phyloP scores from a whole-genome alignment of 495 filamentous ascomycete genomes.

The Penicillium soppii region DNA sequence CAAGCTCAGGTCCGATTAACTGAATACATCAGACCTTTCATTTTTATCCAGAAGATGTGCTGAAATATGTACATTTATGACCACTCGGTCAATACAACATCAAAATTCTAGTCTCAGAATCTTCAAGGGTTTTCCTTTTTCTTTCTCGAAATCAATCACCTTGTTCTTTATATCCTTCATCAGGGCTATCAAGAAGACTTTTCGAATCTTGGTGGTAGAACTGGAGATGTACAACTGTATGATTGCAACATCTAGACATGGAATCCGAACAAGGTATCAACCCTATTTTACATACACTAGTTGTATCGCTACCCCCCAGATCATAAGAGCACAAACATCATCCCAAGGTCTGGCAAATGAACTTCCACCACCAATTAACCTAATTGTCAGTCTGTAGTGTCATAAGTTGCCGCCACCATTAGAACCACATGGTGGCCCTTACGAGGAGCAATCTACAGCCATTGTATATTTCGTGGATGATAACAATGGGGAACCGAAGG shows the following conservation, averaged over 20 bases:
- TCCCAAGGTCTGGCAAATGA: too few relatives aligned
- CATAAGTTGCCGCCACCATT: not conserved
- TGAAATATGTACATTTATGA: not conserved
- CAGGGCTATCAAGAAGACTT: too few relatives aligned
- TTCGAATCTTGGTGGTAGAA: too few relatives aligned
- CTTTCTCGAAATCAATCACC: not conserved
- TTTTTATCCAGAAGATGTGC: not conserved
- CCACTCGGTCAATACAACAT: not conserved
- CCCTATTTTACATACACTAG: too few relatives aligned
- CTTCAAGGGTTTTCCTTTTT: not conserved
- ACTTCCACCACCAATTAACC: not conserved
- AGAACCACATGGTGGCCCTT: not conserved
- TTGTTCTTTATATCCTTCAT: too few relatives aligned
- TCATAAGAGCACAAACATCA: too few relatives aligned
- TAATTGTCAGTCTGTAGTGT: not conserved
- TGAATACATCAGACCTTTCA: not conserved
- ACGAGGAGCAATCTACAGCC: not conserved
- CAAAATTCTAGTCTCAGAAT: too few relatives aligned
- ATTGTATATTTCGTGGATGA: conserved; percentile 1
- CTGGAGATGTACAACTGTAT: too few relatives aligned
- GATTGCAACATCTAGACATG: too few relatives aligned
- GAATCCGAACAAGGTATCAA: too few relatives aligned
- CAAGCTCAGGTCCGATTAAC: not conserved
- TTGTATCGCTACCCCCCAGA: too few relatives aligned
- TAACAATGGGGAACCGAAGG: conserved; percentile 2